Base-by-base conservation (phyloP, 768 basidiomycete species). In the Pulveroboletus sp. region DNA sequence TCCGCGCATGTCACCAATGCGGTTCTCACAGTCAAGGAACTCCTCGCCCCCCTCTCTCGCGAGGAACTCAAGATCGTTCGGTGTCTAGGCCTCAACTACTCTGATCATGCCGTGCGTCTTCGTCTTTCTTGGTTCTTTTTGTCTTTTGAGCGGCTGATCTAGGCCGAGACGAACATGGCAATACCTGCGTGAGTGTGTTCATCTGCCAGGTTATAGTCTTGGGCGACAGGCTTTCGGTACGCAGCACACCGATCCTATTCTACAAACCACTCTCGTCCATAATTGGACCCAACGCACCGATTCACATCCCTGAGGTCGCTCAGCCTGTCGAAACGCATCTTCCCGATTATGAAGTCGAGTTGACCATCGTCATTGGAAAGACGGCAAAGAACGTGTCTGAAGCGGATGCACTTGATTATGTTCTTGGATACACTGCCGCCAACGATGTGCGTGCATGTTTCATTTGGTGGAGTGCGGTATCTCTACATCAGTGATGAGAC, bases 341-440 rank as follows among this genome's bases (percentile, higher is more conserved):
- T 5, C 81, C 90, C 0, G 89, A 92, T 66, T 92, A 90, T 57
- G 89, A 92, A 57, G 87, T 85, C 45, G 89, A 92, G 55, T 69
- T 92, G 24, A 82, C 80, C 25, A 78, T 95, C 54, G 85, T 94
- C 46, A 87, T 95, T 43, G 90, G 91, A 34, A 90, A 87, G 62
- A 63, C 82, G 1, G 84, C 85, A 13, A 90, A 85, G 72, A 69
- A 94, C 60, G 89, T 95, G 20, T 76, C 81, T 0, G 88, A 89
- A 62, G 81, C 73, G 2, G 82, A 93, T 7, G 92, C 92, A 0
- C 74, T 94, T 35, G 85, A 93, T 63, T 92, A 92, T 57, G 86
- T 94, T 16, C 76, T 94, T 0, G 91, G 80, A 2, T 94, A 91
- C 61, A 88, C 86, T 4, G 85, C 75, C 3, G 85, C 81, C 5